A percentile compares a stretch with the other conserved stretches of the same genome.
Conservation (phyloP, 1,284 basidiomycete species). For the Melampsora occidentalis region DNA sequence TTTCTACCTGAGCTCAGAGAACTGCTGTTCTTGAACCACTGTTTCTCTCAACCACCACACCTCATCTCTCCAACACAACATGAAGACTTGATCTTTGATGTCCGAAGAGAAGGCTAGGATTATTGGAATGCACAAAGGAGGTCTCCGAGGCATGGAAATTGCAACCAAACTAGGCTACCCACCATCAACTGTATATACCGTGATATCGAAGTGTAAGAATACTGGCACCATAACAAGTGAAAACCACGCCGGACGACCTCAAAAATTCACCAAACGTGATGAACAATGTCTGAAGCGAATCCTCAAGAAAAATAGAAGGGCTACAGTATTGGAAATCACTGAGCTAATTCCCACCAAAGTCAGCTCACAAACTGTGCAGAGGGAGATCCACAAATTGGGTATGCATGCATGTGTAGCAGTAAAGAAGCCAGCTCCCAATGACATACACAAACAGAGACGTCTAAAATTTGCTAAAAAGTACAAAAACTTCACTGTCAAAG, state of each 20-base stretch:
- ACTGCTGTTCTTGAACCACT: too few species aligned
- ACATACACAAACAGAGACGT: neutral
- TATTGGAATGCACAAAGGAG: neutral
- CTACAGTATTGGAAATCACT: too few species aligned
- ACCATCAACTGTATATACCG: neutral
- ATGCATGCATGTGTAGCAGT: neutral
- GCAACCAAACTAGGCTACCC: neutral
- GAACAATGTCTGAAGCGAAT: neutral
- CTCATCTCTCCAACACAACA: neutral
- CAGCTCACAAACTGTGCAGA: too few species aligned
- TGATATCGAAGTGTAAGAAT: neutral
- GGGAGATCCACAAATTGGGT: too few species aligned
- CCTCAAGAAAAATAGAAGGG: too few species aligned
- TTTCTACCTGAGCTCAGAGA: too few species aligned
- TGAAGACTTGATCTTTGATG: neutral
- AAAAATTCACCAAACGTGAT: neutral
- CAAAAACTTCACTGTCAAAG: neutral
- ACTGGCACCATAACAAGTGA: neutral
- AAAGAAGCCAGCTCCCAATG: neutral
- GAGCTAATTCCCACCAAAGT: too few species aligned
- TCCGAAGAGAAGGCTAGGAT: neutral
- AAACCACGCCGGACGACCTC: neutral
- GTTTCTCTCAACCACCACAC: too few species aligned
- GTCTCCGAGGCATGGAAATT: neutral
- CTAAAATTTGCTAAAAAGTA: slow-evolving; percentile 1